Evolutionary conservation across 768 basidiomycete genomes (phyloP), one percentile per base, ranked within the genome.

Genomic region (Pisolithus microcarpus): DNA sequence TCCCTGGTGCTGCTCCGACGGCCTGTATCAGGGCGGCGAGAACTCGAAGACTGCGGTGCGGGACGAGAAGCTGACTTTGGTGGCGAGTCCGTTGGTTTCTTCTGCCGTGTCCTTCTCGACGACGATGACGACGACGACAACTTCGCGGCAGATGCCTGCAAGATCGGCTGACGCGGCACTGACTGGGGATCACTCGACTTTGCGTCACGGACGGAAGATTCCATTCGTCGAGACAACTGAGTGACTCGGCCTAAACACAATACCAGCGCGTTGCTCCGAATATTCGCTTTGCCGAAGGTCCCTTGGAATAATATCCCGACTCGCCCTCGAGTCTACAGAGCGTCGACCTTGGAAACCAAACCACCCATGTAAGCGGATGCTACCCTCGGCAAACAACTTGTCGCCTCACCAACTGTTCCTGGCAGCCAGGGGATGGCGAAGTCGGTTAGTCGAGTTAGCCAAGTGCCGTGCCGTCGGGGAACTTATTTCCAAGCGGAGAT

Each of bases 101-200:
- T 73, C 60, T 81, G 79, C 76, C 81, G 81, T 49, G 66, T 59
- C 63, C 74, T 80, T 65, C 71, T 83, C n/a, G 67, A 45, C 28
- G 62, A 52, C 50, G 67, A 45, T 24, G 62, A 52, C 50, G 68
- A 30, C n/a, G 67, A 45, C 28, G 62, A 50, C 50, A 66, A 61
- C 57, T 56, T 66, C 34, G 34, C 11, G 43, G 67, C 58, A 58
- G 67, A 58, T 31, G 70, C 55, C 58, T 68, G 56, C 56, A 70
- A 57, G 52, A 67, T 69, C 75, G 78, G 74, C 75, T 74, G 73
- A 45, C 67, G 55, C 53, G 68, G 59, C 54, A 66, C 48, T 53
- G 54, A 31, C 51, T 66, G 68, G 49, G 65, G 59, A 56, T 71
- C 68, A 65, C 53, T 64, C 63, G 63, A 63, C 67, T 64, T 62